Evolutionary conservation across 768 basidiomycete species (phyloP), one percentile per base, ranked within the genome.

Genomic region (Coprinopsis cinerea): DNA sequence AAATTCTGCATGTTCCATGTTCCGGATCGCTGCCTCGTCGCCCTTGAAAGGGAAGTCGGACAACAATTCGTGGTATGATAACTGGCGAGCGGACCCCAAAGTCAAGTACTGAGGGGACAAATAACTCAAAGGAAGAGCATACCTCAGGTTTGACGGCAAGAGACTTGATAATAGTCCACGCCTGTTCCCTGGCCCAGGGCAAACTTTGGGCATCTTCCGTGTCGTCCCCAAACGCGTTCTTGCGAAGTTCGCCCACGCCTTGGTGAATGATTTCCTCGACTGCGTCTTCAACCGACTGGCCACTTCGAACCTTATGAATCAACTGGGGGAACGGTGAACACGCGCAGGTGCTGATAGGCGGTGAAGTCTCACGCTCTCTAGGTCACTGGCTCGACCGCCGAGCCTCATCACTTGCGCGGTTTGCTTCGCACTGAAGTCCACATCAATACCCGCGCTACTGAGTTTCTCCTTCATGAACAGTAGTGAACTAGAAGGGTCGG

Each of bases 211-310:
- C 86, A 59, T 96, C 94, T 48, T 95, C 92, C 1, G 73, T 66
- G 60, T 96, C 94, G 55, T 96, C 93, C 0, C 93, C 95, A 61
- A 97, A 99, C 0, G 89, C 89, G 41, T 79, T 85, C 75, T 97
- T 97, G 41, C 88, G 74, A 44, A 98, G 69, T 63, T 96, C 93
- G 27, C 81, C 76, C 9, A 92, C 81, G 27, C 84, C 85, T 14
- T 89, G 78, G 18, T 68, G 66, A 52, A 96, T 80, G 57, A 98
- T 91, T 59, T 97, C 94, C 59, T 94, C 89, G 4, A 96, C 88
- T 1, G 92, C 91, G 32, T 87, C 88, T 47, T 81, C 74, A 2
- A 94, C 76, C 14, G 62, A 68, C 67, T 81, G 78, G 1, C 91
- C 88, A 43, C 74, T 83, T 18, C 82, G 76, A 30, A 93, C 82